Evolutionary conservation across 2,329 filamentous ascomycete genomes (phyloP), one percentile per base, ranked within the genome.

Genomic region (Clarireedia hainanense): DNA sequence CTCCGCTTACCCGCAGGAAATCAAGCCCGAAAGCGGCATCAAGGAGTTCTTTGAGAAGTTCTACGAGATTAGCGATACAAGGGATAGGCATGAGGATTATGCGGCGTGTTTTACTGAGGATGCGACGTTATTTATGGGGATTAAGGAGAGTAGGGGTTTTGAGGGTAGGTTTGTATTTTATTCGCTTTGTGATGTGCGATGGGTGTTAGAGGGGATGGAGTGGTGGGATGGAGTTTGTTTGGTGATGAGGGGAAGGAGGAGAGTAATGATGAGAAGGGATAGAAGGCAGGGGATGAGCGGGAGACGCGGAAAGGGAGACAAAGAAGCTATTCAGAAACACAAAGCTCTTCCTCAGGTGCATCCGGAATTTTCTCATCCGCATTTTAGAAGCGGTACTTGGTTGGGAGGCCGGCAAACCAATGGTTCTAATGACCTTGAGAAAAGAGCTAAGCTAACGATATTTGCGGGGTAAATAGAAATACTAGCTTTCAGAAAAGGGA

Each of bases 11-110:
- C 30, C 30, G 30, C 30, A 34, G 10, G 30, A 9, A 9, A 12
- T 34, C 30, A 34, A 34, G 9, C 30, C 30, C 1, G 15, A 85
- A 56, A 74, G 78, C 65, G 76, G 85, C 64, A 86, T 82, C 66
- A 71, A 73, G 30, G 80, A 80, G 68, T 77, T 85, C 61, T 89
- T 86, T 74, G 87, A 91, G 68, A 89, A 84, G 52, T 75, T 79
- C 1, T 91, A 79, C 70, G 80, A 85, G 58, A 43, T 39, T 12
- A 80, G 83, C 58, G 60, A 61, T 39, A 58, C 46, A 5, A 75
- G 76, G 2, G 70, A 69, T 52, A 74, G 71, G 10, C 75, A 79
- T 59, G 72, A 76, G 15, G 65, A 72, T 56, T 80, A 80, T 60
- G 71, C 73, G 1, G 65, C 72, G 3, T 69, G 67, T 34, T 42